Conservation (phyloP, 2,329 filamentous ascomycete genomes). For the Venturia oleaginea region DNA sequence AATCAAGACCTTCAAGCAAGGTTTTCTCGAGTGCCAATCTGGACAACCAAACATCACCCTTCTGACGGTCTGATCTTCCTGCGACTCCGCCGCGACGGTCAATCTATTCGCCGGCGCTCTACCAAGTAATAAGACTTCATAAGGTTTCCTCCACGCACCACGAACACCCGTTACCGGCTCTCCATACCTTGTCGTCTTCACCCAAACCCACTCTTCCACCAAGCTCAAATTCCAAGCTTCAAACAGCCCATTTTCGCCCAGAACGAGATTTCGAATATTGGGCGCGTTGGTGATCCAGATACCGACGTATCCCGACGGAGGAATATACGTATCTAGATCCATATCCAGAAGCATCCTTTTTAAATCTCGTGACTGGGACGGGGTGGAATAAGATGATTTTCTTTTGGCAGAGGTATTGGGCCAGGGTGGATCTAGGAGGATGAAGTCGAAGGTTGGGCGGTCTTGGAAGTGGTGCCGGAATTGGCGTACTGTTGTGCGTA, state of each 20-base stretch:
- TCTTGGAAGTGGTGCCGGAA: slow-evolving; percentile 21
- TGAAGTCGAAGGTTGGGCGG: slow-evolving; percentile 47
- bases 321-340: slow-evolving; percentile 45
- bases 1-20: slow-evolving; percentile 56
- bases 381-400: slow-evolving; percentile 42
- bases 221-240: slow-evolving; percentile 56
- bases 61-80: slow-evolving; percentile 23
- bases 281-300: slow-evolving; percentile 54
- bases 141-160: slow-evolving; percentile 62
- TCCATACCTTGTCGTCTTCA: slow-evolving; percentile 60
- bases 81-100: slow-evolving; percentile 20
- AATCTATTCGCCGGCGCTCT: slow-evolving; percentile 22
- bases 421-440: slow-evolving; percentile 73
- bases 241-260: slow-evolving; percentile 52
- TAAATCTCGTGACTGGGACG: slow-evolving; percentile 43
- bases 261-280: slow-evolving; percentile 43
- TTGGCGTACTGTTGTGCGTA: slow-evolving; percentile 28
- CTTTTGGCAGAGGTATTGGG: slow-evolving; percentile 65
- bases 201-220: slow-evolving; percentile 66
- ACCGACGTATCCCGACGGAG: slow-evolving; percentile 32
- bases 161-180: slow-evolving; percentile 55
- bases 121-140: slow-evolving; percentile 62
- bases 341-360: slow-evolving; percentile 30
- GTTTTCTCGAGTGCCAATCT: slow-evolving; percentile 71
- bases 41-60: slow-evolving; percentile 62